These are phyloP conservation scores for Botrytis aclada DNA, from an alignment of 2,329 filamentous ascomycete species.

Conservation along the genomic window DNA sequence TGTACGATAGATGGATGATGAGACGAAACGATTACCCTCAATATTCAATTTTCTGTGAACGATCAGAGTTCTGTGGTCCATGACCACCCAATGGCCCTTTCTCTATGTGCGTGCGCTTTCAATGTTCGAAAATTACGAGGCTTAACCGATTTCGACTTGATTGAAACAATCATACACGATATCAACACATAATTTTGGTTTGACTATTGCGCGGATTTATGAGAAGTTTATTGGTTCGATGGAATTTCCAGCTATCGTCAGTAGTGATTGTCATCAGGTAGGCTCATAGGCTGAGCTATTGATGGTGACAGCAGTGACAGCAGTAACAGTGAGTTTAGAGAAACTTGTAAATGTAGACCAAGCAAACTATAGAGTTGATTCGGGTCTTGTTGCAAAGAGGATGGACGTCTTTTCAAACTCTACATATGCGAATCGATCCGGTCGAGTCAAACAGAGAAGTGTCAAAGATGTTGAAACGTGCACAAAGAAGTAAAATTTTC, in stretches of 20 bases:
- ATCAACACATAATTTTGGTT: not conserved
- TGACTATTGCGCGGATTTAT: not conserved
- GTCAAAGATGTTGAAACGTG: not conserved
- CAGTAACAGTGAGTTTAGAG: not conserved
- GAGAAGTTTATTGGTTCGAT: not conserved
- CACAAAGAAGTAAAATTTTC: not conserved
- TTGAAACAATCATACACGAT: not conserved
- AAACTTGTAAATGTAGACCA: not conserved
- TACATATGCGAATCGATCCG: not conserved
- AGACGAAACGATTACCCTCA: not conserved
- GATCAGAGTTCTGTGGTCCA: not conserved
- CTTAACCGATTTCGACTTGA: not conserved
- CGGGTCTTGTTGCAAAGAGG: too few species aligned
- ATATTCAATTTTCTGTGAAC: not conserved
- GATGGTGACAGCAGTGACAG: not conserved
- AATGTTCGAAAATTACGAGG: not conserved
- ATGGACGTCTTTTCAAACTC: not conserved
- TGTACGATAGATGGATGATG: not conserved
- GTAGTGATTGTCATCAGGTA: not conserved
- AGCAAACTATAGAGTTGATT: not conserved
- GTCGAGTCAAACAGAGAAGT: not conserved
- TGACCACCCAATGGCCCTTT: not conserved
- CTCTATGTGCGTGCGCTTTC: not conserved
- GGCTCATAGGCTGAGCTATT: not conserved
- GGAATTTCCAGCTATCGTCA: not conserved